A percentile compares a stretch with the other conserved stretches of the same genome.
These are phyloP conservation scores for Aspergillus ostianus DNA, from an alignment of 495 filamentous ascomycete genomes.

Conservation along the genomic window DNA sequence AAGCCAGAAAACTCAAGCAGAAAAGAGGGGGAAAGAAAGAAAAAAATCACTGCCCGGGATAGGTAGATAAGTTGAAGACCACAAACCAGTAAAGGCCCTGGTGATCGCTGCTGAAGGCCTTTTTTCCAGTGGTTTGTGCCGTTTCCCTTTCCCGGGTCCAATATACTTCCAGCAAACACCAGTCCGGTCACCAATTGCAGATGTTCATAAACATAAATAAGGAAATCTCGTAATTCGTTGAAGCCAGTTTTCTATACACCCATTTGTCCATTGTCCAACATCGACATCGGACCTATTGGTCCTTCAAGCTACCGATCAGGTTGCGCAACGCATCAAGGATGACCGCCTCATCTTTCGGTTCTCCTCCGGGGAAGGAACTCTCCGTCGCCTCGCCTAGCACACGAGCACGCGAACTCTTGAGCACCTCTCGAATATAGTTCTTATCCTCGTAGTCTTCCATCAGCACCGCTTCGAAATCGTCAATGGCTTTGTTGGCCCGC, in stretches of 20 bases:
- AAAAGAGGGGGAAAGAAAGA: conserved; percentile 17
- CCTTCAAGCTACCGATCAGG: conserved; percentile 43
- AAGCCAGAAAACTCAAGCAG: conserved; percentile 24
- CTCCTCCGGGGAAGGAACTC: conserved; percentile 48
- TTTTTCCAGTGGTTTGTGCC: not conserved
- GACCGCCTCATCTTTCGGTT: conserved; percentile 47
- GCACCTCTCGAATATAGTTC: conserved; percentile 50
- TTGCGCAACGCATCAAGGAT: conserved; percentile 44
- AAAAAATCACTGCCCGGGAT: not conserved
- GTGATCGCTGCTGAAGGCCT: not conserved
- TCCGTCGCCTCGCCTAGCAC: conserved; percentile 40
- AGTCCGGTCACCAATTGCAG: conserved; percentile 11
- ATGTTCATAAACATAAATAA: conserved; percentile 24
- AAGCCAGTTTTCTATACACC: conserved; percentile 7
- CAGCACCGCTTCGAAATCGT: conserved; percentile 48
- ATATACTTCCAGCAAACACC: conserved; percentile 14
- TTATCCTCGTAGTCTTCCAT: conserved; percentile 52
- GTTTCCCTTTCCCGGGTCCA: not conserved
- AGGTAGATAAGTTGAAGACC: not conserved
- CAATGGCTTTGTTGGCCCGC: conserved; percentile 48
- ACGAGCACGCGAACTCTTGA: conserved; percentile 49
- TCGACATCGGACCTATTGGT: conserved; percentile 21
- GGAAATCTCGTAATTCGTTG: conserved; percentile 23
- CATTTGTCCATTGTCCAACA: not conserved
- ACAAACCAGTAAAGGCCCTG: not conserved